Evolutionary conservation across 2,329 filamentous ascomycete genomes (phyloP).

Genomic region (Trichoderma gracile): DNA sequence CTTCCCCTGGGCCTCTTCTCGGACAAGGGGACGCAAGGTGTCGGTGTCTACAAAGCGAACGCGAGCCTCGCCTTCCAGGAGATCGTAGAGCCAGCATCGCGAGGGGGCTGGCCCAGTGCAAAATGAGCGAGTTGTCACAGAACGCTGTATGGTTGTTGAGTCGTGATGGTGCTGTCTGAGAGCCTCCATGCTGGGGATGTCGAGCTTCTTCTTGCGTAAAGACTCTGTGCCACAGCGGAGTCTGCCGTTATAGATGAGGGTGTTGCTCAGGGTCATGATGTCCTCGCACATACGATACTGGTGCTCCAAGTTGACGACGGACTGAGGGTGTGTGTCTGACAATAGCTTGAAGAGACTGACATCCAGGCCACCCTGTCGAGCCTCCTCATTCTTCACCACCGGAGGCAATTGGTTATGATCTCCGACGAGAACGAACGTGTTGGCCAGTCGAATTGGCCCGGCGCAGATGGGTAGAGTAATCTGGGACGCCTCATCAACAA

Average conservation of each 20-base stretch:
- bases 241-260: slow-evolving; percentile 85
- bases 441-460: slow-evolving; percentile 89
- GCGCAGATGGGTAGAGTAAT: slow-evolving; percentile 95
- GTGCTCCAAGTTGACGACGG: slow-evolving; percentile 88
- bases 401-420: slow-evolving; percentile 96
- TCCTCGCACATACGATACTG: slow-evolving; percentile 99
- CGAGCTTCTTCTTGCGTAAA: slow-evolving; percentile 68
- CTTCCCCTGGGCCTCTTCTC: slow-evolving; percentile 76
- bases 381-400: slow-evolving; percentile 88
- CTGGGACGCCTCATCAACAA: slow-evolving; percentile 96
- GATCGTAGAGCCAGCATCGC: slow-evolving; percentile 74
- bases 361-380: slow-evolving; percentile 81
- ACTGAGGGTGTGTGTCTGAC: slow-evolving; percentile 81
- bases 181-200: slow-evolving; percentile 64
- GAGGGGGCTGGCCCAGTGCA: slow-evolving; percentile 54
- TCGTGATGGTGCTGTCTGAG: slow-evolving; percentile 60
- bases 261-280: slow-evolving; percentile 91
- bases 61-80: slow-evolving; percentile 69
- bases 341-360: slow-evolving; percentile 91
- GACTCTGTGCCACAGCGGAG: slow-evolving; percentile 83
- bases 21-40: slow-evolving; percentile 59
- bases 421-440: slow-evolving; percentile 90
- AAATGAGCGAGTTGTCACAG: slow-evolving; percentile 48
- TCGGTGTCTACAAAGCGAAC: slow-evolving; percentile 93
- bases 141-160: slow-evolving; percentile 46